phyloP scores from a whole-genome alignment of 163 green algal genomes.

The Volvox carteri region DNA sequence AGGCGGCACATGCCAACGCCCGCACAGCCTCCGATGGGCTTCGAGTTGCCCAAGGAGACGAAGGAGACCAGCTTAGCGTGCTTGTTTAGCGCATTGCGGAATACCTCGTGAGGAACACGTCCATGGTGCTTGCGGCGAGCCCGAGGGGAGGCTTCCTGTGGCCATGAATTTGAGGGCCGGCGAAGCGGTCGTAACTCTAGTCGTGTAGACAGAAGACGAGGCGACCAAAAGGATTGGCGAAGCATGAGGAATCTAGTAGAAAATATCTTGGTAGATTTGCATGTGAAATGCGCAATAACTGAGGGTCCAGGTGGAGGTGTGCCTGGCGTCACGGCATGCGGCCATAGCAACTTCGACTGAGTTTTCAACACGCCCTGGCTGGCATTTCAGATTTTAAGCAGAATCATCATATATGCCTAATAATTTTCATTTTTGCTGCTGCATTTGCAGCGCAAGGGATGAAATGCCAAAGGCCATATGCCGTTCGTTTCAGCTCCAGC shows the following conservation, averaged over 20 bases:
- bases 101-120: neutral
- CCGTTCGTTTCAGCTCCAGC: too few species aligned
- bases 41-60: neutral
- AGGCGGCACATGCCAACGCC: conserved; percentile 22
- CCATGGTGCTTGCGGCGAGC: neutral
- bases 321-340: neutral
- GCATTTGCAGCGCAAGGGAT: too few species aligned
- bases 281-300: neutral
- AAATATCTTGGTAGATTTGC: neutral
- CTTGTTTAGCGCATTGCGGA: neutral
- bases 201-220: neutral
- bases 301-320: neutral
- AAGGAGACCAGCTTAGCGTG: neutral
- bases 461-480: too few species aligned
- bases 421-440: too few species aligned
- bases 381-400: too few species aligned
- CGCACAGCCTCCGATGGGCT: neutral
- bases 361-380: too few species aligned
- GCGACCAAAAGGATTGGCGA: neutral
- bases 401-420: too few species aligned
- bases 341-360: too few species aligned
- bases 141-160: neutral
- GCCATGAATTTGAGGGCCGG: neutral
- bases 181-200: conserved; percentile 3
- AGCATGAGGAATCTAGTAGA: too few species aligned